phyloP scores from a whole-genome alignment of 768 basidiomycete species.

The Boletus reticulatus region DNA sequence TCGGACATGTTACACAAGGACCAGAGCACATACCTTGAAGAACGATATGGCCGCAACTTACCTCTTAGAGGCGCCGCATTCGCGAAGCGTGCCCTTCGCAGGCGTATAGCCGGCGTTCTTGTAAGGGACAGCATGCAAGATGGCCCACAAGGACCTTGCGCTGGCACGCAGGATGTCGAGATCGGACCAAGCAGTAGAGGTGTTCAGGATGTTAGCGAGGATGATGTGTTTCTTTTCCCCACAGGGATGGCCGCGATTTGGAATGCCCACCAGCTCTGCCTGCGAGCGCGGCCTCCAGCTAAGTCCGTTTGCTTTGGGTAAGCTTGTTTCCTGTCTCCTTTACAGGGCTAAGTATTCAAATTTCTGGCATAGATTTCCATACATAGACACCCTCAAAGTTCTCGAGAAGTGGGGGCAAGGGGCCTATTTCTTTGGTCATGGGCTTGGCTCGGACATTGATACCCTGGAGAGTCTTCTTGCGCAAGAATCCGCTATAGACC shows the following conservation, averaged over 20 bases:
- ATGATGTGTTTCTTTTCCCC: constrained; percentile 86
- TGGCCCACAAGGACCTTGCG: constrained; percentile 35
- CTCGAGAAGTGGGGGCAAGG: constrained; percentile 97
- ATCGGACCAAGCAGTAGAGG: constrained; percentile 68
- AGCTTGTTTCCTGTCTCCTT: constrained; percentile 22
- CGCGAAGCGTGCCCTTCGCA: constrained; percentile 87
- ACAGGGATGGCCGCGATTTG: constrained; percentile 95
- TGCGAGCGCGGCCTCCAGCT: constrained; percentile 47
- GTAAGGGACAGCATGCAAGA: constrained; percentile 50
- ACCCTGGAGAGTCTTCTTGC: constrained; percentile 64
- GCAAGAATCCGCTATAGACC: constrained; percentile 37
- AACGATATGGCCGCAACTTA: constrained; percentile 91
- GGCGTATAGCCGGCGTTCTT: constrained; percentile 85
- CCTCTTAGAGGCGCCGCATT: constrained; percentile 65
- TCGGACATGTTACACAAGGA: constrained; percentile 58
- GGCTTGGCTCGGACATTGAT: constrained; percentile 73
- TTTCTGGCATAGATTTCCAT: constrained; percentile 69
- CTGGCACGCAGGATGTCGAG: constrained; percentile 44
- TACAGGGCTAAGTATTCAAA: not conserved
- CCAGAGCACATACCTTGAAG: constrained; percentile 79
- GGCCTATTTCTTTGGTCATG: constrained; percentile 83
- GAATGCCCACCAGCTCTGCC: constrained; percentile 76
- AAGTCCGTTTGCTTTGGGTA: constrained; percentile 97
- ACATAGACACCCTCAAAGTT: constrained; percentile 92
- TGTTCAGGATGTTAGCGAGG: constrained; percentile 67